Percentiles rank a stretch among this genome's conserved stretches.
These are phyloP conservation scores for Monilinia vaccinii-corymbosi DNA, from an alignment of 2,329 filamentous ascomycete species.

Conservation along the genomic window DNA sequence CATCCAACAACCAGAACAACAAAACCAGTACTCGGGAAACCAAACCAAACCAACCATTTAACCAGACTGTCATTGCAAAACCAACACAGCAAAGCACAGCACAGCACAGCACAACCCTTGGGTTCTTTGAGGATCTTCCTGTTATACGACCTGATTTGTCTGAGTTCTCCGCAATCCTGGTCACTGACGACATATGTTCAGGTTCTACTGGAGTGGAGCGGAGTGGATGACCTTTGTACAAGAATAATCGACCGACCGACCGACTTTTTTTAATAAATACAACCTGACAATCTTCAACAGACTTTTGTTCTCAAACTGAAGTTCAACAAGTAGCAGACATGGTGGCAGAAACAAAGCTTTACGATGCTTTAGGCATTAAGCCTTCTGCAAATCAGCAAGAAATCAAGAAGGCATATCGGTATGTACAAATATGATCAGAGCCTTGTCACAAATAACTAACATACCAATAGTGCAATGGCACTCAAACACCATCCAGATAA, in stretches of 20 bases:
- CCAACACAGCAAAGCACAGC: background rate
- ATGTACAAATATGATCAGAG: slow-evolving; percentile 31
- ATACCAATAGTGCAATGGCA: slow-evolving; percentile 60
- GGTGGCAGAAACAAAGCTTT: slow-evolving; percentile 93
- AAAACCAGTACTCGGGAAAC: background rate
- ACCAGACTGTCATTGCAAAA: background rate
- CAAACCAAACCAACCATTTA: background rate
- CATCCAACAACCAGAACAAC: background rate
- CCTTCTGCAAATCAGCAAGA: slow-evolving; percentile 80
- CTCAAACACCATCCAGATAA: slow-evolving; percentile 95
- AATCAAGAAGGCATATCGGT: slow-evolving; percentile 94
- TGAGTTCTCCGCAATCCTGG: background rate
- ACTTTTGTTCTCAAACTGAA: background rate
- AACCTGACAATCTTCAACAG: background rate
- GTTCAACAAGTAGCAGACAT: slow-evolving; percentile 42
- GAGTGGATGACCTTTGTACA: background rate
- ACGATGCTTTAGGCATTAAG: slow-evolving; percentile 75
- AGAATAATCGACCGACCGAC: background rate
- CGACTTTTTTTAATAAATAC: background rate
- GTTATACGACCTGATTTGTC: background rate
- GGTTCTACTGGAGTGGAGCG: background rate
- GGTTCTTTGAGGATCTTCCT: background rate
- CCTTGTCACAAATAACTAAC: slow-evolving; percentile 12
- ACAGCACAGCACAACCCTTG: background rate
- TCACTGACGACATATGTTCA: slow-evolving; percentile 4